These are phyloP conservation scores for Comarum palustre DNA, from an alignment of 306 rosid genomes.

Conservation along the genomic window DNA sequence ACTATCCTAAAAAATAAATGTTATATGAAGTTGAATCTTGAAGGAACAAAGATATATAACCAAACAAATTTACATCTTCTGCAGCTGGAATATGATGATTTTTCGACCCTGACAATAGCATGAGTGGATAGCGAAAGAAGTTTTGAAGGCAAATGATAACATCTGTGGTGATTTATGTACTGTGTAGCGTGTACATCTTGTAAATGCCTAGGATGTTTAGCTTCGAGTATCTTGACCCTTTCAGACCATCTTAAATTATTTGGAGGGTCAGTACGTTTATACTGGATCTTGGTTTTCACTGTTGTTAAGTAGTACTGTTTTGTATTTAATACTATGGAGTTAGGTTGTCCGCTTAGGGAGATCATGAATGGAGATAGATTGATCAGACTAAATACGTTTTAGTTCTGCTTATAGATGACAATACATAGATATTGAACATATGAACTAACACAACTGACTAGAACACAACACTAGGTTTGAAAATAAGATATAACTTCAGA, in stretches of 20 bases:
- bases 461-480: slow-evolving; percentile 6
- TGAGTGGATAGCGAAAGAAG: slow-evolving; percentile 42
- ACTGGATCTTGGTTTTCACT: slow-evolving; percentile 8
- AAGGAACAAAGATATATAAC: slow-evolving; percentile 2
- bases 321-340: neutral
- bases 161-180: slow-evolving; percentile 22
- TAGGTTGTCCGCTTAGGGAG: no score
- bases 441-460: neutral
- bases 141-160: slow-evolving; percentile 23
- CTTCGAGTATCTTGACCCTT: slow-evolving; percentile 26
- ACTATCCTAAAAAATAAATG: slow-evolving; percentile 3
- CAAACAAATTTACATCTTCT: slow-evolving; percentile 24
- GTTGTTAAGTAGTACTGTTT: slow-evolving; percentile 7
- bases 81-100: slow-evolving; percentile 70
- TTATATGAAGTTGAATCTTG: no score
- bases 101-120: slow-evolving; percentile 51
- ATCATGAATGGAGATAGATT: no score
- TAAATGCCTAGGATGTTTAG: slow-evolving; percentile 37
- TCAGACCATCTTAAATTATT: slow-evolving; percentile 32
- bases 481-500: slow-evolving; percentile 38
- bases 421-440: neutral
- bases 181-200: slow-evolving; percentile 46
- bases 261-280: neutral
- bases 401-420: neutral
- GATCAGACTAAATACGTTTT: neutral